Base-by-base conservation (phyloP, 768 basidiomycete genomes). In the Nidularia pulvinata region DNA sequence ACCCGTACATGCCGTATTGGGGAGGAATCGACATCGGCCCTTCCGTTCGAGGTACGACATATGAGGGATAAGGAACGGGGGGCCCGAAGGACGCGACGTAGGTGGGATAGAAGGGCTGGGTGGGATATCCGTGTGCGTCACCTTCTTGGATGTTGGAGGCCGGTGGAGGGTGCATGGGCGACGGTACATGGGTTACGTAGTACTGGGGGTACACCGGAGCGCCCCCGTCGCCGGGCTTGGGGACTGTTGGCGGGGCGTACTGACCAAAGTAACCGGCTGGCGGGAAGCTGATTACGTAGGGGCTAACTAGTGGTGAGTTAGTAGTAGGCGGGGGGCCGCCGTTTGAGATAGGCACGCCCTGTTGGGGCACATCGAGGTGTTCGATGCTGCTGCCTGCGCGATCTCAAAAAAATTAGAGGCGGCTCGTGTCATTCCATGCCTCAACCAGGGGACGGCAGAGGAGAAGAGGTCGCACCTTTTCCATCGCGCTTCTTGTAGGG, bases 401-500 rank as follows among this genome's bases (percentile, higher is more conserved):
- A 82, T 71, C 80, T 80, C 71, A 72, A 75, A 61, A 60, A 73
- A 67, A 70, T n/a, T n/a, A n/a, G n/a, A n/a, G n/a, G n/a, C n/a
- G n/a, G n/a, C n/a, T n/a, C n/a, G n/a, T n/a, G n/a, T n/a, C n/a
- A n/a, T n/a, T n/a, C n/a, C n/a, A n/a, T n/a, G n/a, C n/a, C n/a
- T n/a, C n/a, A n/a, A n/a, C n/a, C n/a, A n/a, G n/a, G n/a, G n/a
- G n/a, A n/a, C n/a, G n/a, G n/a, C n/a, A n/a, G n/a, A n/a, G n/a
- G n/a, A n/a, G n/a, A n/a, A n/a, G n/a, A n/a, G n/a, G n/a, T n/a
- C n/a, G n/a, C n/a, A n/a, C n/a, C n/a, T n/a, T n/a, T n/a, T n/a
- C 83, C 85, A 89, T 91, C 89, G 85, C 89, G 89, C 85, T 92
- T 93, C 91, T 92, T 92, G 88, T 93, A 93, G 70, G 91, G 91